Evolutionary conservation across 306 rosid species (phyloP).

Genomic region (Glycine latifolia): DNA sequence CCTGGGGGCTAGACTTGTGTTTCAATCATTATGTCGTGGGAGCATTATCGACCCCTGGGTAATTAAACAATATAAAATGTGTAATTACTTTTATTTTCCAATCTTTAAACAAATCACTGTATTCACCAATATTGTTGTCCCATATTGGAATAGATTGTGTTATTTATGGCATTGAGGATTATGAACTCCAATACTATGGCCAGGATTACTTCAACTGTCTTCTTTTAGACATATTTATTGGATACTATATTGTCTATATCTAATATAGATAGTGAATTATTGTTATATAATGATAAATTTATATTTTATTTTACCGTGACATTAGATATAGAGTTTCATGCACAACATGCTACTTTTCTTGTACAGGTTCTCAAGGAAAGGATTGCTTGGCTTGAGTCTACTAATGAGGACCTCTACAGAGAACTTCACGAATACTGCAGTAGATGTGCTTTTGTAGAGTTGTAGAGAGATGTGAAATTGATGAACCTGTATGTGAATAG

Average conservation of each 20-base stretch:
- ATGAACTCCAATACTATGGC: no score
- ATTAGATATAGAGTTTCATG: constrained; percentile 29
- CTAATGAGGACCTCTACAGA: constrained; percentile 67
- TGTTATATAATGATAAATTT: not conserved
- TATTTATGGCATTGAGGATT: no score
- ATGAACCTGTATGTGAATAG: constrained; percentile 62
- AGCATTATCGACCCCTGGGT: no score
- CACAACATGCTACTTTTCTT: constrained; percentile 44
- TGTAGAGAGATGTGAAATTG: constrained; percentile 57
- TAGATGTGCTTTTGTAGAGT: constrained; percentile 60
- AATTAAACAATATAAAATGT: no score
- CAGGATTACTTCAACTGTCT: no score
- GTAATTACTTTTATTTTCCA: no score
- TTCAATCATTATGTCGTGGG: no score
- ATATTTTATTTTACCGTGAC: constrained; percentile 42
- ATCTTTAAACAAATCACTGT: no score
- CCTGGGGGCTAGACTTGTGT: no score
- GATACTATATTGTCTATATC: constrained; percentile 27
- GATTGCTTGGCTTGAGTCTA: constrained; percentile 79
- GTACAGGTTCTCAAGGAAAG: constrained; percentile 74
- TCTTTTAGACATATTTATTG: constrained; percentile 14
- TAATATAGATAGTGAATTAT: constrained; percentile 1
- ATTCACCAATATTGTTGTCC: no score
- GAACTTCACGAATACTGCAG: constrained; percentile 80
- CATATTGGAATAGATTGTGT: no score